Evolutionary conservation across 2,329 filamentous ascomycete genomes (phyloP).

Genomic region (Aspergillus amoenus): DNA sequence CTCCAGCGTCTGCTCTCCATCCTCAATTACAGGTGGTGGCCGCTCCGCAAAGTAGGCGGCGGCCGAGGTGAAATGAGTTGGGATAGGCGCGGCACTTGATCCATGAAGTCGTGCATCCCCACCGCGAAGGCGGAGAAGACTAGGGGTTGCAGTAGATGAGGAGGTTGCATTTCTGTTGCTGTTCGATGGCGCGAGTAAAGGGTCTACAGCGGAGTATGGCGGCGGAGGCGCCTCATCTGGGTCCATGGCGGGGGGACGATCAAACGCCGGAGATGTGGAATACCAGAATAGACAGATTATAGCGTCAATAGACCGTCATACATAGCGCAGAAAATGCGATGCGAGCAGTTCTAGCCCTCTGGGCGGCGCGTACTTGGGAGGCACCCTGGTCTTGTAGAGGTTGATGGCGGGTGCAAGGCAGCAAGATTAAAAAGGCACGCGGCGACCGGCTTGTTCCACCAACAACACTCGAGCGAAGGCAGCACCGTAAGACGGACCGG

Average conservation of each 20-base stretch:
- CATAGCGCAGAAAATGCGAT: conserved; percentile 16
- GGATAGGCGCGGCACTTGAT: conserved; percentile 20
- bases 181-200: conserved; percentile 27
- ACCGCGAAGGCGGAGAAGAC: conserved; percentile 20
- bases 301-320: conserved; percentile 13
- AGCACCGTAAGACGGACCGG: neutral
- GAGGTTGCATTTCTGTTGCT: conserved; percentile 20
- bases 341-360: conserved; percentile 1
- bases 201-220: conserved; percentile 43
- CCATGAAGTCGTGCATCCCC: conserved; percentile 19
- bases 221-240: conserved; percentile 42
- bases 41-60: conserved; percentile 41
- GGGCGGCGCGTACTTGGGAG: neutral
- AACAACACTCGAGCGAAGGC: neutral
- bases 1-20: conserved; percentile 27
- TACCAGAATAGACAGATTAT: conserved; percentile 3
- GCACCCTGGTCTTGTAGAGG: neutral
- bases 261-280: neutral
- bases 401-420: conserved; percentile 25
- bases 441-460: conserved; percentile 5
- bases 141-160: conserved; percentile 13
- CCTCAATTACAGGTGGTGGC: conserved; percentile 25
- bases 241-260: conserved; percentile 27
- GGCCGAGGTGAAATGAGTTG: conserved; percentile 36
- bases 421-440: conserved; percentile 26